Percentiles rank a stretch among this genome's conserved stretches.
These are phyloP conservation scores for Silene coronaria DNA, from an alignment of 179 eudicot species.

Conservation along the genomic window DNA sequence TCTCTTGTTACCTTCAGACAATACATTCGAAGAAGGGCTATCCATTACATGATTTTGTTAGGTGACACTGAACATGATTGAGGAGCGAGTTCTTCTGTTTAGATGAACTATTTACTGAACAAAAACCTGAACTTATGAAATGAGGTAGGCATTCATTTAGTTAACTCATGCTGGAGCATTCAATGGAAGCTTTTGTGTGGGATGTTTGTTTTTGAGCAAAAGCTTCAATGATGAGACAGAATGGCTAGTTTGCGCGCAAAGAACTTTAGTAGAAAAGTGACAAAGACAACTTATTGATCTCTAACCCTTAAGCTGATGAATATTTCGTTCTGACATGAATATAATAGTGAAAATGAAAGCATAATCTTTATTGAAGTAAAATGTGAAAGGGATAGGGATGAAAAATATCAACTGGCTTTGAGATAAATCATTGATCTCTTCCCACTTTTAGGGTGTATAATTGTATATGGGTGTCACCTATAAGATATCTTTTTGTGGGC, in stretches of 20 bases:
- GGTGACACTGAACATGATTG: neutral
- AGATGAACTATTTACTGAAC: neutral
- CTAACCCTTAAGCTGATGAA: neutral
- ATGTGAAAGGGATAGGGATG: neutral
- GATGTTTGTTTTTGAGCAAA: too few species aligned
- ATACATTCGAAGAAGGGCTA: neutral
- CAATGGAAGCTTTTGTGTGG: neutral
- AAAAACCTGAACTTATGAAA: neutral
- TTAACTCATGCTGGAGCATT: neutral
- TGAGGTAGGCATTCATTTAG: neutral
- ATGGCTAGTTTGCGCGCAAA: neutral
- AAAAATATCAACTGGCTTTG: neutral
- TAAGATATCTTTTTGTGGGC: too few species aligned
- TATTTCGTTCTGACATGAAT: neutral
- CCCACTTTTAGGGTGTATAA: too few species aligned
- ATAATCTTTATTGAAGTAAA: neutral
- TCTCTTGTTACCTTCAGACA: neutral
- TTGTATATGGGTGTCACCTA: too few species aligned
- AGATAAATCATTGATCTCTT: neutral
- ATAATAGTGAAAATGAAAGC: neutral
- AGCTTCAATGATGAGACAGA: neutral
- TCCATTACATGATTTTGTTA: conserved; percentile 2
- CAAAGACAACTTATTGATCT: neutral
- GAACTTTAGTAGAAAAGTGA: neutral
- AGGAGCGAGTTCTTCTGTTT: neutral